Conservation (phyloP, 331 rosid species). For the Pyracantha coccinea region DNA sequence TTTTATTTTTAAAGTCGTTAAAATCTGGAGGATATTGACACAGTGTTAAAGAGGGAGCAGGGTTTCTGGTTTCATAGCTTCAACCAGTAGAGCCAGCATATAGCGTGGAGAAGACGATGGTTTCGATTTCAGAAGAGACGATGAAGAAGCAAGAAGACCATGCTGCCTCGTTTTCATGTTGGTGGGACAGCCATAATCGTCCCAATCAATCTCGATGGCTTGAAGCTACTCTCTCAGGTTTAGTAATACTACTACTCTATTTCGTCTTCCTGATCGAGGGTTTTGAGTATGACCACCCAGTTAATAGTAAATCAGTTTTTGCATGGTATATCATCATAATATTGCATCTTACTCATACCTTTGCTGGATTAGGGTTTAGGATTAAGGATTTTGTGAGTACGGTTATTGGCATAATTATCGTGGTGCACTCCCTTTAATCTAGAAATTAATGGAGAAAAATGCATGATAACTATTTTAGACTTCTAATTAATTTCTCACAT, state of each 20-base stretch:
- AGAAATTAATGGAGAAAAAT: too few species aligned
- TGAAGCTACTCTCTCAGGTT: constrained; percentile 34
- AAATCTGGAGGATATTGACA: background rate
- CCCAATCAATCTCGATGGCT: constrained; percentile 30
- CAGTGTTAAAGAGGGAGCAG: background rate
- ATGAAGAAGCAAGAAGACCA: background rate
- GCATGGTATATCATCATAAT: background rate
- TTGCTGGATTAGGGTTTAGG: background rate
- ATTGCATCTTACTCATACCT: too few species aligned
- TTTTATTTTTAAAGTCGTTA: background rate
- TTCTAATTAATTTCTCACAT: background rate
- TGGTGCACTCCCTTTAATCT: background rate
- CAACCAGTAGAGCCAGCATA: background rate
- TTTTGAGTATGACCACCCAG: background rate
- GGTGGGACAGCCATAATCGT: constrained; percentile 22
- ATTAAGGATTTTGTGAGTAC: too few species aligned
- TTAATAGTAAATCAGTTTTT: background rate
- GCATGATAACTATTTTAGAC: background rate
- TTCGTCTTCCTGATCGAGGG: background rate
- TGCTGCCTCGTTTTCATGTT: constrained; percentile 17
- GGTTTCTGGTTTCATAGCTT: background rate
- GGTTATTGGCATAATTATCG: background rate
- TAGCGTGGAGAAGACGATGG: background rate
- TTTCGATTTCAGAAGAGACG: background rate
- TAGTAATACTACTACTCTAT: background rate